Evolutionary conservation across 495 filamentous ascomycete genomes (phyloP), one percentile per base, ranked within the genome.

Genomic region (Penicillium daleae): DNA sequence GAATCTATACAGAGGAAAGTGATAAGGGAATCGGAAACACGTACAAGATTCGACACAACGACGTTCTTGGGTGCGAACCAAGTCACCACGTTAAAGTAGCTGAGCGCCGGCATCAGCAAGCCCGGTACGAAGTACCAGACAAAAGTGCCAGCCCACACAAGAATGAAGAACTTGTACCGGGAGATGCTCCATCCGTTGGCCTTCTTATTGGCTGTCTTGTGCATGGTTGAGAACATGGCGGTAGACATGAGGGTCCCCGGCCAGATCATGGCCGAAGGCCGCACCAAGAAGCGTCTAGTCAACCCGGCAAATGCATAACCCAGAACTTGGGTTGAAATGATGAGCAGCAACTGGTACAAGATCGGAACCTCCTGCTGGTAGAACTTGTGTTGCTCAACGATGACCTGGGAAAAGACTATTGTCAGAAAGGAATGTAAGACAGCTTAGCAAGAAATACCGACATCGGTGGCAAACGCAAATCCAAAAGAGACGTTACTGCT

Each of bases 401-500:
- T 93, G 61, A 73, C 71, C 71, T 73, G 35, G 3, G 0, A 22
- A 8, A 3, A 29, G 10, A 27, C 13, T 33, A 17, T n/a, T 29
- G 26, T 66, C 27, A 66, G 60, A 26, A 13, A 29, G 13, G 22
- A 12, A 1, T 13, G 21, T 13, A 35, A 33, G 4, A 1, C 9
- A 29, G 4, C 13, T 13, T 13, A 4, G 6, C 21, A 50, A 31
- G 13, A 7, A 10, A 21, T 33, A 62, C 71, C 54, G 21, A 94
- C 84, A 79, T 86, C 67, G 15, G 72, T 74, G 8, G 72, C 72
- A 74, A 93, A 94, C 26, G 91, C 91, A 76, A 94, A 94, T 0
- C 91, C 91, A 68, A 94, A 94, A n/a, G 91, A 91, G 29, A 94
- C 90, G 73, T 94, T 94, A 75, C 91, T 93, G 79, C 87, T 90